Evolutionary conservation across 768 basidiomycete species (phyloP), one percentile per base, ranked within the genome.

Genomic region (Suillus ampliporus): DNA sequence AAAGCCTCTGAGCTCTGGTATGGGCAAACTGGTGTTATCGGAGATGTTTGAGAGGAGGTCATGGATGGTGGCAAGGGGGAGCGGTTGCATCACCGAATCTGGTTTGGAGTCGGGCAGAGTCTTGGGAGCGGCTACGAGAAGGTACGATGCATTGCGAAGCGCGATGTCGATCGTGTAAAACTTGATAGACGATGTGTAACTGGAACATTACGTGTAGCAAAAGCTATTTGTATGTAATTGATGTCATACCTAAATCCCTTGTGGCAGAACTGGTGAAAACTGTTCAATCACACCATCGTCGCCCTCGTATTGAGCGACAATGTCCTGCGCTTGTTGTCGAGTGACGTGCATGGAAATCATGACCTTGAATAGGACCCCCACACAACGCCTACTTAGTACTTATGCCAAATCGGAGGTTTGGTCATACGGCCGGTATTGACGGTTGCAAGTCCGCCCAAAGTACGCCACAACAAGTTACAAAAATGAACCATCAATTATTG

Each of bases 11-110:
- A 83, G 78, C 35, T 76, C 71, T 10, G 83, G 77, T 38, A 86
- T 76, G 6, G 89, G 87, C 51, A 89, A 79, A 19, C 77, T 75
- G 8, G 87, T 84, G 43, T 74, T 70, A 4, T 69, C 68, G 41
- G 78, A 76, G 60, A 88, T 83, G 52, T 73, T 74, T 37, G 72
- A 59, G 58, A 85, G 75, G 47, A 86, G 75, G 48, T 70, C 61
- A 41, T 79, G 72, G 54, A 82, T 76, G 7, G 76, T 67, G 3
- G 77, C 31, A 77, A 69, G 43, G 64, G 76, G 67, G 75, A 81
- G 61, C 47, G 64, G 48, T 21, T 15, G 48, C 31, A 61, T 38
- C 19, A 58, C 43, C 10, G 61, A 13, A 23, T 37, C 13, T 35
- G 48, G 13, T 47, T 44, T 35, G 66, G 52, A 35, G 68, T 58